Percentiles rank a stretch among this genome's conserved stretches.
These are phyloP conservation scores for Colletotrichum navitas DNA, from an alignment of 2,329 filamentous ascomycete species.

Conservation along the genomic window DNA sequence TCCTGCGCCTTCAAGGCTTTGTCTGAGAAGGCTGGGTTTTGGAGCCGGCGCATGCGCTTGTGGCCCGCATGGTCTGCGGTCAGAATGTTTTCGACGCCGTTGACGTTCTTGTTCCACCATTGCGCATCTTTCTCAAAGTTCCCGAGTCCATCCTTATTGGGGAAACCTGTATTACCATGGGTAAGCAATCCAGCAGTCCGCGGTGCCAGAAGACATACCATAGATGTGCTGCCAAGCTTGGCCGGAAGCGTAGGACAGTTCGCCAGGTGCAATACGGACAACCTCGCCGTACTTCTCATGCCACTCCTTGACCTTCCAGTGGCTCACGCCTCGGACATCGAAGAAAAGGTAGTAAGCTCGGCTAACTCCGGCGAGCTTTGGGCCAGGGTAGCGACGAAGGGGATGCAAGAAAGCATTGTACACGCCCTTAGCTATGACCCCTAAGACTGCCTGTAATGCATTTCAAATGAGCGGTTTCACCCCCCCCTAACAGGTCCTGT, in stretches of 20 bases:
- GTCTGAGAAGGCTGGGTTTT: slow-evolving; percentile 50
- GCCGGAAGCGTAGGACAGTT: slow-evolving; percentile 54
- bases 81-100: slow-evolving; percentile 39
- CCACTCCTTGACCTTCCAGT: slow-evolving; percentile 40
- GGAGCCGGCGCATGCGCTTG: slow-evolving; percentile 43
- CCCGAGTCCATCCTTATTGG: slow-evolving; percentile 26
- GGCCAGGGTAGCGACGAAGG: slow-evolving; percentile 49
- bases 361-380: slow-evolving; percentile 44
- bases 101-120: slow-evolving; percentile 41
- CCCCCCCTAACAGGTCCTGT: neutral
- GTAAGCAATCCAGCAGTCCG: neutral
- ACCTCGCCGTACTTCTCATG: slow-evolving; percentile 50
- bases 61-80: slow-evolving; percentile 43
- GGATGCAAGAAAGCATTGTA: slow-evolving; percentile 50
- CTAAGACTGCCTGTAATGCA: slow-evolving; percentile 21
- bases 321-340: slow-evolving; percentile 33
- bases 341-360: slow-evolving; percentile 37
- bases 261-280: slow-evolving; percentile 55
- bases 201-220: slow-evolving; percentile 38
- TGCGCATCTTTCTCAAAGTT: slow-evolving; percentile 39
- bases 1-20: slow-evolving; percentile 50
- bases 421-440: slow-evolving; percentile 38
- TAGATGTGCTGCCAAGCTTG: slow-evolving; percentile 58
- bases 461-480: slow-evolving; percentile 7
- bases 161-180: slow-evolving; percentile 10